These are phyloP conservation scores for Picea glauca DNA, from an alignment of 75 land plant species.

Conservation along the genomic window DNA sequence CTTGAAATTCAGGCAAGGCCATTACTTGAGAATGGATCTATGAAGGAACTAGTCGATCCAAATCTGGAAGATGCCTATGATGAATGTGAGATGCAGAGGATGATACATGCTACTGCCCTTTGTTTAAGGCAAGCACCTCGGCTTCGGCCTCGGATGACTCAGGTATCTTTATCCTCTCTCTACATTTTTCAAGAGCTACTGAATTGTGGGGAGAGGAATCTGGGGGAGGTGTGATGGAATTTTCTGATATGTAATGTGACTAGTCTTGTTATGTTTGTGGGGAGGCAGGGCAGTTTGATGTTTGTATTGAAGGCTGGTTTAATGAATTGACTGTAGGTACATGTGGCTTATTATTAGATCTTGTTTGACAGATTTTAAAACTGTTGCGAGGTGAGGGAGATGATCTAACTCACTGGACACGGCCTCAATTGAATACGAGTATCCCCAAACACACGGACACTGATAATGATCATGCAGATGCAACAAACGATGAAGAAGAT, in stretches of 20 bases:
- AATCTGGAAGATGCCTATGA: conserved; percentile 24
- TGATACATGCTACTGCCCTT: conserved; percentile 34
- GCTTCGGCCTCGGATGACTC: conserved; percentile 32
- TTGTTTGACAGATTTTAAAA: conserved; percentile 6
- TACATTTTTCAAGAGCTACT: neutral
- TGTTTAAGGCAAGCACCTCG: conserved; percentile 30
- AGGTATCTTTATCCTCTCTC: conserved; percentile 15
- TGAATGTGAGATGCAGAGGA: conserved; percentile 28
- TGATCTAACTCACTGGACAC: neutral
- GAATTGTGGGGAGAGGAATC: neutral
- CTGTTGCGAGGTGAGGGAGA: conserved; percentile 9
- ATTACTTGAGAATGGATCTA: conserved; percentile 22
- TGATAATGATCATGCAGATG: neutral
- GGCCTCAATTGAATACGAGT: neutral
- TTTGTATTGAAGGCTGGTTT: neutral
- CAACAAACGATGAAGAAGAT: conserved; percentile 15
- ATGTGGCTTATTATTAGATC: neutral
- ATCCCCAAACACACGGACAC: too few species aligned
- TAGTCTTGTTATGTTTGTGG: neutral
- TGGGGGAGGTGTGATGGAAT: neutral
- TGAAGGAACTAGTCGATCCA: conserved; percentile 33
- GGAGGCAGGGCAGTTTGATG: neutral
- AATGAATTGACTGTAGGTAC: neutral
- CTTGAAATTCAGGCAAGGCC: conserved; percentile 41
- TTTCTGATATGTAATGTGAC: neutral